Conservation (phyloP, 1,284 basidiomycete species). For the Somion occarium region DNA sequence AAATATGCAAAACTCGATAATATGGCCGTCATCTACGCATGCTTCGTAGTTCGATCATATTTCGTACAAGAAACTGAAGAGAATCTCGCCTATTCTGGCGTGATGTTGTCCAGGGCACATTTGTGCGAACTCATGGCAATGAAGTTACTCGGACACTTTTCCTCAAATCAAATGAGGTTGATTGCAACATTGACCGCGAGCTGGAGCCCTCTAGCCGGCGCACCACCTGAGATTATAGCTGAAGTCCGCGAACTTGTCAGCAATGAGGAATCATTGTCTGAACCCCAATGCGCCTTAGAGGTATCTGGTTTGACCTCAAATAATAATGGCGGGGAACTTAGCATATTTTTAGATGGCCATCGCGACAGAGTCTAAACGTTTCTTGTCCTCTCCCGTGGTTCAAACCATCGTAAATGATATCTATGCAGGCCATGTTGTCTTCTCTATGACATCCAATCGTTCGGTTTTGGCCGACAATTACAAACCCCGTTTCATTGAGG, state of each 20-base stretch:
- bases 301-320: constrained; percentile 31
- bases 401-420: constrained; percentile 84
- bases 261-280: constrained; percentile 46
- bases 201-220: constrained; percentile 81
- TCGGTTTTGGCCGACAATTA: constrained; percentile 85
- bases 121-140: constrained; percentile 83
- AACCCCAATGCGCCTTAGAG: constrained; percentile 76
- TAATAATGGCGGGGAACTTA: neutral
- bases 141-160: constrained; percentile 76
- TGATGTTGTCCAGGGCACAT: constrained; percentile 67
- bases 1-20: constrained; percentile 76
- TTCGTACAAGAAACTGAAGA: constrained; percentile 47
- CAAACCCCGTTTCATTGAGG: constrained; percentile 68
- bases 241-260: constrained; percentile 56
- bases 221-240: constrained; percentile 59
- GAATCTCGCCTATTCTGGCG: constrained; percentile 71
- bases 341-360: constrained; percentile 70
- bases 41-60: constrained; percentile 63
- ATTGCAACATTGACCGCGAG: constrained; percentile 72
- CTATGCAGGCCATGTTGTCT: constrained; percentile 68
- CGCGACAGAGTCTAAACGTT: constrained; percentile 73
- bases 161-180: constrained; percentile 66
- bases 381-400: constrained; percentile 74
- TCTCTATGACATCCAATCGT: constrained; percentile 58
- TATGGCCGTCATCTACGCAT: constrained; percentile 68